Evolutionary conservation across 2,329 filamentous ascomycete species (phyloP), one percentile per base, ranked within the genome.

Genomic region (Fusarium sp.): DNA sequence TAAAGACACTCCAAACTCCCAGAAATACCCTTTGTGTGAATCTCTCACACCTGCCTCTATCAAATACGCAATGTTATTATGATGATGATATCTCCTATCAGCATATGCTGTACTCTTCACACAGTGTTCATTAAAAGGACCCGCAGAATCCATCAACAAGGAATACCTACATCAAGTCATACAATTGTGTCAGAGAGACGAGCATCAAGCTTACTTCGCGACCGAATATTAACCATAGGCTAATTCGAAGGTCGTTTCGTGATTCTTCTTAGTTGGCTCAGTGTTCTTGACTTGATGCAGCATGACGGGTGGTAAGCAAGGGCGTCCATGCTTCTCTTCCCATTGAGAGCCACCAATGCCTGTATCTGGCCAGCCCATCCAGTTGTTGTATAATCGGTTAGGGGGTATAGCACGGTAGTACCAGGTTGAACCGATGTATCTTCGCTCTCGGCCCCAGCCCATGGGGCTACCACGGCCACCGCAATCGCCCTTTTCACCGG

Each of bases 221-320:
- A 12, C 45, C 23, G 9, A 46, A 41, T 8, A 42, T 81, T 72
- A 83, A 46, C 81, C 81, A 58, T 79, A 80, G 23, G 76, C 72
- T 23, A 83, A 74, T 21, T 80, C 77, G 46, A 82, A 83, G 14
- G 75, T 75, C 6, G 80, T 78, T 68, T 75, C 71, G 63, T 82
- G 77, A 43, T 83, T 84, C 18, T 80, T 79, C 59, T 81, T 78
- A 4, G 86, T 88, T 37, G 84, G 82, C 65, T 82, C 80, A 3
- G 88, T 83, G 68, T 89, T 84, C 77, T 89, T 89, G 77, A 90
- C 82, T 5, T 87, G 87, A 66, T 89, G 87, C 46, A 90, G 78
- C 68, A 90, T 80, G 71, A 90, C 84, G 2, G 86, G 83, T 8
- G 88, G 88, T 43, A 90, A 77, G 73, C 88, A 90, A 11, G 86